Conservation (phyloP, 768 basidiomycete species). For the Royoungia palumana region DNA sequence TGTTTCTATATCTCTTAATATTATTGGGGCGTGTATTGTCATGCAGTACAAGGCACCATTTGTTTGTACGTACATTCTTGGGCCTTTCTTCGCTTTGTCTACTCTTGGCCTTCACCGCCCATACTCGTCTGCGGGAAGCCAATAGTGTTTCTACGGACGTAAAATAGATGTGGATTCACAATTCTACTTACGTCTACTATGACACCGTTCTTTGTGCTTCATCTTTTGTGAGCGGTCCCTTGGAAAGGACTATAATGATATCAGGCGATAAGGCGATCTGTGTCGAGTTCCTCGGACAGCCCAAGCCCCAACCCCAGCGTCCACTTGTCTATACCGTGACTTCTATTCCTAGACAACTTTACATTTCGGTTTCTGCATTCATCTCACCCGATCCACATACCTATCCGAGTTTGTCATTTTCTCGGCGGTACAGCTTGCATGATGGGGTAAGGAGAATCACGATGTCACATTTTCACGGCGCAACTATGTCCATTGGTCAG, state of each 20-base stretch:
- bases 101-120: no score
- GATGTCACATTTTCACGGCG: background rate
- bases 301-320: no score
- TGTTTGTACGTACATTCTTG: slow-evolving; percentile 19
- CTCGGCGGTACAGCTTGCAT: slow-evolving; percentile 9
- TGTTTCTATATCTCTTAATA: slow-evolving; percentile 22
- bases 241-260: no score
- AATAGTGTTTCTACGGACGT: slow-evolving; percentile 2
- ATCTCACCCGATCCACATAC: no score
- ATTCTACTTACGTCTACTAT: no score
- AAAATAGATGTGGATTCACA: slow-evolving; percentile 5
- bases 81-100: background rate
- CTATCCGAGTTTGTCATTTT: background rate
- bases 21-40: slow-evolving; percentile 20
- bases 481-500: no score
- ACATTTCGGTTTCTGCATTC: background rate
- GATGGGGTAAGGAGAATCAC: slow-evolving; percentile 5
- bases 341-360: background rate
- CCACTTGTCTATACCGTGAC: no score
- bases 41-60: slow-evolving; percentile 5
- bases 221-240: no score
- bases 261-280: no score
- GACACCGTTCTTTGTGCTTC: no score
- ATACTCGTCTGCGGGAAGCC: background rate
- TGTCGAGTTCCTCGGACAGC: no score